phyloP scores from a whole-genome alignment of 2,329 filamentous ascomycete species.

The Monosporascus sp. region DNA sequence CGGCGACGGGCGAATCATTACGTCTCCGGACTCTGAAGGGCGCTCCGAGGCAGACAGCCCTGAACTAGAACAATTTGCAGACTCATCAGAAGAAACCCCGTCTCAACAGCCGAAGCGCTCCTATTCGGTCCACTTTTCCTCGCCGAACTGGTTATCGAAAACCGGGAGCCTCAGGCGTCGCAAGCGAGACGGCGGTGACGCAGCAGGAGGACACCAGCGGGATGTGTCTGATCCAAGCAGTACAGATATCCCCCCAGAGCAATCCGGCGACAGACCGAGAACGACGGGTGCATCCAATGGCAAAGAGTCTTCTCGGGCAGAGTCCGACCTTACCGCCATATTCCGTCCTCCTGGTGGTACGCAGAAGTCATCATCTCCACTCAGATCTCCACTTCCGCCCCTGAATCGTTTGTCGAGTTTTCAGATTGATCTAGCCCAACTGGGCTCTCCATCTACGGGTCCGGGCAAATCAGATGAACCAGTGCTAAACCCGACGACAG shows the following conservation, averaged over 20 bases:
- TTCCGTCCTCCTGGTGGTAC: slow-evolving; percentile 28
- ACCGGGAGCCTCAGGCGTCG: slow-evolving; percentile 52
- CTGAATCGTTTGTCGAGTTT: slow-evolving; percentile 50
- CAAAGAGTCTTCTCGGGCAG: slow-evolving; percentile 22
- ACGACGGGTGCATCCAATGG: slow-evolving; percentile 22
- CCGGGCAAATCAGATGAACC: slow-evolving; percentile 25
- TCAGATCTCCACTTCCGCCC: slow-evolving; percentile 53
- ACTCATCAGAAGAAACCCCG: slow-evolving; percentile 34
- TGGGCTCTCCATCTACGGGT: slow-evolving; percentile 38
- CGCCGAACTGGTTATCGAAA: slow-evolving; percentile 52
- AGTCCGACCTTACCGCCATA: slow-evolving; percentile 26
- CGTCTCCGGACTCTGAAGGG: slow-evolving; percentile 8
- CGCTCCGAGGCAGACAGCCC: slow-evolving; percentile 18
- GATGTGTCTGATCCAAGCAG: slow-evolving; percentile 49
- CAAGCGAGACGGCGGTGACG: slow-evolving; percentile 42
- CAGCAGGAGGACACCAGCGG: slow-evolving; percentile 40
- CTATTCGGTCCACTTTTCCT: slow-evolving; percentile 56
- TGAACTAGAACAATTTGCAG: slow-evolving; percentile 18
- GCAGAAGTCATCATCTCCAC: slow-evolving; percentile 50
- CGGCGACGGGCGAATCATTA: slow-evolving; percentile 8
- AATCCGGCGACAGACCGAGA: slow-evolving; percentile 18
- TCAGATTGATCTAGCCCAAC: slow-evolving; percentile 46
- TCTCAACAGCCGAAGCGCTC: slow-evolving; percentile 47
- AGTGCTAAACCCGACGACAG: slow-evolving; percentile 8
- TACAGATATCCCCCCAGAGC: slow-evolving; percentile 18